Percentiles rank a stretch among this genome's conserved stretches.
These are phyloP conservation scores for Ustilago lituana DNA, from an alignment of 1,284 basidiomycete species.

Conservation along the genomic window DNA sequence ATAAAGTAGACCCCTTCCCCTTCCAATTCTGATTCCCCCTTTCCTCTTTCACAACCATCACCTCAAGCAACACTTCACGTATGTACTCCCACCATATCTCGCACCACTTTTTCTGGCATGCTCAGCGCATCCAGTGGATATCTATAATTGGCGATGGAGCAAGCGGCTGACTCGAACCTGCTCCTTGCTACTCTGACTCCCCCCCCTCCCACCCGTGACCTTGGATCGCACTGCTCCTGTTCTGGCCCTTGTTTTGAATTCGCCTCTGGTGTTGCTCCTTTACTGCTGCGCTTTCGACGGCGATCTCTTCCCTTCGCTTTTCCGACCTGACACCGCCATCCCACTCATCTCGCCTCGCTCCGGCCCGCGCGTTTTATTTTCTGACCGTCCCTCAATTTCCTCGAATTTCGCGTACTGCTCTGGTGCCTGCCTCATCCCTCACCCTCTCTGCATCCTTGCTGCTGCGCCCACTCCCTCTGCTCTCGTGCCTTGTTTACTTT, in stretches of 20 bases:
- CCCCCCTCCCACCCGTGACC: too few relatives aligned
- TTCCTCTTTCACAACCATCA: constrained; percentile 44
- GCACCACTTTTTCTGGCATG: background rate
- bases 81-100: constrained; percentile 27
- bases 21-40: constrained; percentile 5
- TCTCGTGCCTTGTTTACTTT: constrained; percentile 23
- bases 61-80: constrained; percentile 34
- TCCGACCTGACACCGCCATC: constrained; percentile 18
- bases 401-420: constrained; percentile 46
- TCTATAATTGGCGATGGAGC: background rate
- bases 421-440: constrained; percentile 9
- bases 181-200: constrained; percentile 1
- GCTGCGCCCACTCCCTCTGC: constrained; percentile 17
- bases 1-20: constrained; percentile 33
- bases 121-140: constrained; percentile 1
- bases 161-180: constrained; percentile 17
- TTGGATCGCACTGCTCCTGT: too few relatives aligned
- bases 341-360: constrained; percentile 10
- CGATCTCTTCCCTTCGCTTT: constrained; percentile 8
- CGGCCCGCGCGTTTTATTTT: constrained; percentile 35
- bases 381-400: constrained; percentile 16
- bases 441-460: background rate
- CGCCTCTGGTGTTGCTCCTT: constrained; percentile 11
- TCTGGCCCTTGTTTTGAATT: constrained; percentile 6
- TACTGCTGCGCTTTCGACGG: constrained; percentile 6